Base-by-base conservation (phyloP, 192 early-diverging fungal genomes). In the Coemansia sp. region DNA sequence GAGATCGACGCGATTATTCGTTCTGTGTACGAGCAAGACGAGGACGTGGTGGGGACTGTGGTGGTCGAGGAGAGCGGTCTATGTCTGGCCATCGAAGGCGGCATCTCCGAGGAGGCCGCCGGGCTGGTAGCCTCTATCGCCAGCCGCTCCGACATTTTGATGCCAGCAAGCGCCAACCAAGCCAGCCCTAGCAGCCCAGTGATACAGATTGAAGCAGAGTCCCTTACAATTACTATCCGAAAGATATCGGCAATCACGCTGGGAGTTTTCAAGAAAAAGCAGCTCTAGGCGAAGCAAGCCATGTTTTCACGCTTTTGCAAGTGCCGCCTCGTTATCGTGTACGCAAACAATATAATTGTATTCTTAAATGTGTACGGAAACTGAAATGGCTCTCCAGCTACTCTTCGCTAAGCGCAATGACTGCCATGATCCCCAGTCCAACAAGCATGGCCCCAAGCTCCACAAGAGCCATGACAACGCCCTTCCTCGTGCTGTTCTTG, bases 371-470 rank as follows among this genome's bases (percentile, higher is more conserved):
- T 9, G 8, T 22, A 10, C 14, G 4, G 36, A 39, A 14, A 27
- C 23, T 35, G 3, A 38, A 38, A 52, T 38, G 15, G 37, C 25
- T 26, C 25, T n/a, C 33, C 18, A 18, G 49, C 33, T 65, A 78
- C 27, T 74, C 77, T 56, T 89, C 88, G 63, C 84, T 85, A 68
- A 85, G 81, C 8, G 87, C 86, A 73, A 90, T 90, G 19, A 77
- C 57, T 3, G 79, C 79, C 88, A 90, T 90, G 70, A 90, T 83
- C 4, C 63, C 82, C n/a, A 88, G 56, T 34, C 88, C 88, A 40
- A 90, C 63, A 43, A 85, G 53, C 86, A 90, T 86, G 19, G 86
- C 85, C 13, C 72, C 54, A 17, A 90, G 76, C 60, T 90, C 88
- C 34, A 67, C 68, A 58, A 66, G 18, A 6, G 67, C 68, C 75